These are phyloP conservation scores for Nicotiana tabacum DNA, from an alignment of 257 asterid species.

Conservation along the genomic window DNA sequence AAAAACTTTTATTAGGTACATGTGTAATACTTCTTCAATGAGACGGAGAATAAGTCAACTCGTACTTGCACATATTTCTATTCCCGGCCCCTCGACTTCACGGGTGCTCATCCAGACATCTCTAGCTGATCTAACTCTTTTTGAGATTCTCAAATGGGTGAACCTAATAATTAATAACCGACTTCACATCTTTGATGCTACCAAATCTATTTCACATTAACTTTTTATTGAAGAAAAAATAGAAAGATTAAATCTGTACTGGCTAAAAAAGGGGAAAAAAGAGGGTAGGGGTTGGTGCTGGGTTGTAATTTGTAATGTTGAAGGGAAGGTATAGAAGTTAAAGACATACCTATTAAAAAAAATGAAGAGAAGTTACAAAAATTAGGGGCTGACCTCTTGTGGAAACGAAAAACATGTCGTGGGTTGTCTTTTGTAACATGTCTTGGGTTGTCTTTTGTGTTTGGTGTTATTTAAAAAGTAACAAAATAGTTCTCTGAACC, in stretches of 20 bases:
- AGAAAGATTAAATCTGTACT: background rate
- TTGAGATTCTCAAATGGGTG: background rate
- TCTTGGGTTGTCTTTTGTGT: background rate
- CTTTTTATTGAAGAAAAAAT: background rate
- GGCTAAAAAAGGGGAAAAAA: background rate
- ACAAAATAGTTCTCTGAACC: background rate
- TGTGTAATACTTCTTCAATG: too few species aligned
- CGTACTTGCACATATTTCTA: background rate
- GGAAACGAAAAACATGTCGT: background rate
- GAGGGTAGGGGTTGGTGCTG: background rate
- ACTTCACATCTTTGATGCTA: background rate
- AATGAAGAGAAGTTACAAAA: background rate
- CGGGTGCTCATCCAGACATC: background rate
- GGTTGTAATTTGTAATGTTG: background rate
- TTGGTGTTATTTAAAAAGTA: background rate
- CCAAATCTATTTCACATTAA: background rate
- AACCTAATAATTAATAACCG: background rate
- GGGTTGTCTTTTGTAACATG: too few species aligned
- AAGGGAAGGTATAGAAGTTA: background rate
- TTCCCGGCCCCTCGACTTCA: background rate
- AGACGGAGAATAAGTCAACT: background rate
- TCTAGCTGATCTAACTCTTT: background rate
- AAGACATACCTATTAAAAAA: background rate
- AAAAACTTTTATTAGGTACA: too few species aligned
- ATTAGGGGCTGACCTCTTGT: background rate